Evolutionary conservation across 352 stramenopile species (phyloP).

Genomic region (Phytophthora megakarya): DNA sequence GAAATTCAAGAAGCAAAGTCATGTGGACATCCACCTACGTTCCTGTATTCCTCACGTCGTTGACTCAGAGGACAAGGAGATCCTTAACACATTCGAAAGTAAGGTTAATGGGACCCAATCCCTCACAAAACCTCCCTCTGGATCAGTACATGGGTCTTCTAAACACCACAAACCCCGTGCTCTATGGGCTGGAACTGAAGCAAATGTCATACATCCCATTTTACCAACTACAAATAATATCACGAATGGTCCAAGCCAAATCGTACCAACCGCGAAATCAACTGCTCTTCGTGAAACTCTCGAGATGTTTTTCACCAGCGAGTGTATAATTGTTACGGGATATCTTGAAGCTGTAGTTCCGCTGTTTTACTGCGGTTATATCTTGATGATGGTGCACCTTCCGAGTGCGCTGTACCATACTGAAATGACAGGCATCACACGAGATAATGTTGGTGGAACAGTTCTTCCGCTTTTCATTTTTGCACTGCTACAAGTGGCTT

Average conservation of each 20-base stretch:
- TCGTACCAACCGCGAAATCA: neutral
- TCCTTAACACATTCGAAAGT: neutral
- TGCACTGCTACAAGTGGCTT: slow-evolving; percentile 24
- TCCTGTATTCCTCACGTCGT: neutral
- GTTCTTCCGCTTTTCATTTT: slow-evolving; percentile 21
- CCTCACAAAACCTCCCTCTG: neutral
- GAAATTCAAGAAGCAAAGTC: slow-evolving; percentile 3
- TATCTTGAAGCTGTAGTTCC: slow-evolving; percentile 43
- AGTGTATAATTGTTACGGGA: slow-evolving; percentile 37
- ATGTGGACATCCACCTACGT: neutral
- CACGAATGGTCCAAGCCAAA: neutral
- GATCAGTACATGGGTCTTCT: neutral
- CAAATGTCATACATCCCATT: neutral
- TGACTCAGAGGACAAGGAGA: neutral
- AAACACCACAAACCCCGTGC: neutral
- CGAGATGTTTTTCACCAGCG: slow-evolving; percentile 22
- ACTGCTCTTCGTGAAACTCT: slow-evolving; percentile 4
- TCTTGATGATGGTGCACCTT: slow-evolving; percentile 18
- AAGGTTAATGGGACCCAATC: neutral
- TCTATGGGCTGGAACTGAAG: neutral
- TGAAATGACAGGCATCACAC: slow-evolving; percentile 6
- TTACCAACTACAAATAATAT: neutral
- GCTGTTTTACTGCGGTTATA: slow-evolving; percentile 25
- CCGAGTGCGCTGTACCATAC: slow-evolving; percentile 19
- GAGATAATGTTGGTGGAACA: neutral